A percentile compares a stretch with the other conserved stretches of the same genome.
Evolutionary conservation across 192 early-diverging fungal species (phyloP).

Genomic region (Podila epigama): DNA sequence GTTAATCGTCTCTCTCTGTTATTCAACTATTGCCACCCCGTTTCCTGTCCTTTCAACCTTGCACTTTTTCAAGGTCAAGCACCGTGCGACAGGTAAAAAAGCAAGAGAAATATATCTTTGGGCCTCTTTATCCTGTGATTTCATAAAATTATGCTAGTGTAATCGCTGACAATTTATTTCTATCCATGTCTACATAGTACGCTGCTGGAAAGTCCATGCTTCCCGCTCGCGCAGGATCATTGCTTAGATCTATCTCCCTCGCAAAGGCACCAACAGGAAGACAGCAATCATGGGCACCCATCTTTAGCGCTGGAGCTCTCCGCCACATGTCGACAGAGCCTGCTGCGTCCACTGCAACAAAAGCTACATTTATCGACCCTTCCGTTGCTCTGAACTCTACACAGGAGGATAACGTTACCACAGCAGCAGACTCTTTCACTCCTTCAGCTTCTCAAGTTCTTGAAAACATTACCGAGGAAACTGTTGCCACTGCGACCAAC

Average conservation of each 20-base stretch:
- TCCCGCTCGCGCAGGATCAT: slow-evolving; percentile 3
- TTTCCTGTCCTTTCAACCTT: no score
- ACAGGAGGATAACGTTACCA: slow-evolving; percentile 3
- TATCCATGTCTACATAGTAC: not conserved
- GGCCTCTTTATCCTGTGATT: no score
- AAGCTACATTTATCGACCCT: slow-evolving; percentile 33
- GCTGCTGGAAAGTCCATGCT: slow-evolving; percentile 3
- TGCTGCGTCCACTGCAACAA: slow-evolving; percentile 14
- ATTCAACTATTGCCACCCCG: not conserved
- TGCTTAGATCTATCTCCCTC: slow-evolving; percentile 12
- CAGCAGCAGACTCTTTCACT: slow-evolving; percentile 8
- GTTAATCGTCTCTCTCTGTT: not conserved
- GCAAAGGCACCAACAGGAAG: slow-evolving; percentile 5
- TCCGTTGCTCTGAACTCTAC: slow-evolving; percentile 6
- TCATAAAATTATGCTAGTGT: no score
- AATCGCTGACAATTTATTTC: not conserved
- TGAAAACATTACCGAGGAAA: slow-evolving; percentile 28
- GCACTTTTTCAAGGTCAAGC: slow-evolving; percentile 13
- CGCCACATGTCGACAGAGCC: slow-evolving; percentile 45
- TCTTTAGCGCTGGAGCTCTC: slow-evolving; percentile 29
- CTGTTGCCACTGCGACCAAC: slow-evolving; percentile 18
- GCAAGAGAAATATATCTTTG: no score
- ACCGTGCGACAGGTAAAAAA: slow-evolving; percentile 38
- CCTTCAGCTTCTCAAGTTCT: slow-evolving; percentile 41
- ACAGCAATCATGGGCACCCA: slow-evolving; percentile 24